Evolutionary conservation across 83 land plant species (phyloP).

Genomic region (Picea abies): DNA sequence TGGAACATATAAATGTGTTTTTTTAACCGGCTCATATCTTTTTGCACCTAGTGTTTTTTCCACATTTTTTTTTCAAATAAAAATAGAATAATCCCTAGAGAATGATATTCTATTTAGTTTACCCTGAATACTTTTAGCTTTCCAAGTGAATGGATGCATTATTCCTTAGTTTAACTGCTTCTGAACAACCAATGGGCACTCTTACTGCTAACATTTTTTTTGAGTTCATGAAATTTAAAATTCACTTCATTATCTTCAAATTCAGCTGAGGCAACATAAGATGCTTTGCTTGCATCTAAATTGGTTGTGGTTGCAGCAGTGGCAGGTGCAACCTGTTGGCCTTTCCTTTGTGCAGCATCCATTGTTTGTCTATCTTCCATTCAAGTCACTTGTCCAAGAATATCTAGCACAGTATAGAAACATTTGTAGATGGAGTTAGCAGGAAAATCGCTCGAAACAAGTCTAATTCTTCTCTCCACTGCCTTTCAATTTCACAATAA

Average conservation of each 20-base stretch:
- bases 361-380: too few species aligned
- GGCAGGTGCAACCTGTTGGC: not conserved
- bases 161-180: not conserved
- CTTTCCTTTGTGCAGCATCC: too few species aligned
- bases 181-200: not conserved
- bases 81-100: not conserved
- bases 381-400: too few species aligned
- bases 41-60: too few species aligned
- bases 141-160: not conserved
- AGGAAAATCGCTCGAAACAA: too few species aligned
- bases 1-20: too few species aligned
- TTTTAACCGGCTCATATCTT: too few species aligned
- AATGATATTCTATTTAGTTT: not conserved
- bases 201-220: not conserved
- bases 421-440: too few species aligned
- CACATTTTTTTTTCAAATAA: not conserved
- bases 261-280: not conserved
- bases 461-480: too few species aligned
- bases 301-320: not conserved
- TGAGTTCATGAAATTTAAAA: not conserved
- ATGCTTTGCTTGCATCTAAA: not conserved
- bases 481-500: too few species aligned
- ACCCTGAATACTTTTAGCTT: not conserved
- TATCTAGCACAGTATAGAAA: too few species aligned
- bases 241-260: not conserved